These are phyloP conservation scores for Paraphoma sp. DNA, from an alignment of 2,329 filamentous ascomycete genomes.

Conservation along the genomic window DNA sequence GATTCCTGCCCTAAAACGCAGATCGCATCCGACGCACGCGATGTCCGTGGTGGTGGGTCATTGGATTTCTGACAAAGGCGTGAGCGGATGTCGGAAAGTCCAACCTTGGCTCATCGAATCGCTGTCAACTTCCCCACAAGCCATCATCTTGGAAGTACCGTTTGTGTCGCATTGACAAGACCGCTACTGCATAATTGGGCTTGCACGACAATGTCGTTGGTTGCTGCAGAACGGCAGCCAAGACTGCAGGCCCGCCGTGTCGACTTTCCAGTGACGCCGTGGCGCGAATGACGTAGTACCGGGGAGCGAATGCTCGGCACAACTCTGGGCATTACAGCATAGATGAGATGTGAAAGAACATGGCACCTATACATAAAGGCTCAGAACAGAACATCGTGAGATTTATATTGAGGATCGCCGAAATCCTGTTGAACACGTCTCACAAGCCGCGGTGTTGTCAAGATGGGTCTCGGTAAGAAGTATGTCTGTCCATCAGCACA, in stretches of 20 bases:
- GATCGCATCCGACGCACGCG: constrained; percentile 5
- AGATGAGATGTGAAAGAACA: constrained; percentile 11
- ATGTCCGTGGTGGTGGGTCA: constrained; percentile 4
- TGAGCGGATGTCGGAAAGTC: constrained; percentile 9
- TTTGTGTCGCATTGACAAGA: constrained; percentile 24
- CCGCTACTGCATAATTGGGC: constrained; percentile 16
- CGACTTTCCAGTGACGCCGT: constrained; percentile 21
- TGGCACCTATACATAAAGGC: constrained; percentile 21
- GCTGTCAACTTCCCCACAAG: constrained; percentile 25
- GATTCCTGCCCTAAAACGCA: constrained; percentile 3
- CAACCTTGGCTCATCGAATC: constrained; percentile 23
- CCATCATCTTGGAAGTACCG: constrained; percentile 18
- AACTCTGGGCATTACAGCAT: constrained; percentile 33
- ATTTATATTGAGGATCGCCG: background rate
- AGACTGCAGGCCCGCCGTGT: constrained; percentile 11
- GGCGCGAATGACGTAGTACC: constrained; percentile 30
- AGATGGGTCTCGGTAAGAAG: constrained; percentile 35
- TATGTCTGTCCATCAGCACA: constrained; percentile 10
- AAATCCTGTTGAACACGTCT: background rate
- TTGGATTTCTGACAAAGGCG: background rate
- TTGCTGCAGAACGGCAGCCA: constrained; percentile 20
- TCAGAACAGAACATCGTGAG: constrained; percentile 3
- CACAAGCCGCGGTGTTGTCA: constrained; percentile 5
- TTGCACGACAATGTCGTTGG: constrained; percentile 11
- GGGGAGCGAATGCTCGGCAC: constrained; percentile 24